phyloP scores from a whole-genome alignment of 768 basidiomycete species.

The Mycena sanguinolenta region DNA sequence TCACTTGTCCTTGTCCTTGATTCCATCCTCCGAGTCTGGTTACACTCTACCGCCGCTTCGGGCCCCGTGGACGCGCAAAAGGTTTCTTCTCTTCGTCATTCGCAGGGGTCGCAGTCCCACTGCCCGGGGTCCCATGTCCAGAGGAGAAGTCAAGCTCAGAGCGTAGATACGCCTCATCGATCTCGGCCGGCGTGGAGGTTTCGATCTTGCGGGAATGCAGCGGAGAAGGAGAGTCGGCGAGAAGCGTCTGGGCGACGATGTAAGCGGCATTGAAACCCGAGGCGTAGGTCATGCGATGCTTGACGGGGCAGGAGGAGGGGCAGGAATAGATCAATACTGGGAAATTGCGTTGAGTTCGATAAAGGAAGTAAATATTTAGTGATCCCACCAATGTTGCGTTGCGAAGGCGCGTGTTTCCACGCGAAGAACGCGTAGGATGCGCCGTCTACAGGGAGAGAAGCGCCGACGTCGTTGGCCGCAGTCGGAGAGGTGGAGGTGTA shows the following conservation, averaged over 20 bases:
- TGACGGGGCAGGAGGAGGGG: conserved; percentile 84
- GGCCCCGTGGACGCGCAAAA: conserved; percentile 81
- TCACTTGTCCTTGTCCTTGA: not conserved
- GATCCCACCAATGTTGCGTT: conserved; percentile 72
- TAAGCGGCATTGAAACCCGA: conserved; percentile 72
- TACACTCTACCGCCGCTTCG: conserved; percentile 62
- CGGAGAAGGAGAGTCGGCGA: conserved; percentile 55
- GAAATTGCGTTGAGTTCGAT: not conserved
- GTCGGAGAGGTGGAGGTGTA: conserved; percentile 57
- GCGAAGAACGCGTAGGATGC: conserved; percentile 80
- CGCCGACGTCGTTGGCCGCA: conserved; percentile 58
- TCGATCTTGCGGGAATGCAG: conserved; percentile 77
- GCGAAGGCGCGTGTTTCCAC: conserved; percentile 66
- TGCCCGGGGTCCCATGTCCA: conserved; percentile 27
- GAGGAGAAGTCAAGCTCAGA: conserved; percentile 63
- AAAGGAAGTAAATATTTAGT: not conserved
- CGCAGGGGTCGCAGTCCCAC: conserved; percentile 35
- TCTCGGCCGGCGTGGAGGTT: conserved; percentile 83
- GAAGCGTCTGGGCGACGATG: conserved; percentile 65
- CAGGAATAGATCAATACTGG: conserved; percentile 96
- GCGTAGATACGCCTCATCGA: conserved; percentile 74
- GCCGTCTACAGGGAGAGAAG: conserved; percentile 66
- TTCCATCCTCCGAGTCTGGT: not conserved
- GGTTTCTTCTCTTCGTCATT: conserved; percentile 51
- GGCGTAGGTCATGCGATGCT: conserved; percentile 91